Evolutionary conservation across 2,329 filamentous ascomycete species (phyloP), one percentile per base, ranked within the genome.

Genomic region (Colletotrichum tropicicola): DNA sequence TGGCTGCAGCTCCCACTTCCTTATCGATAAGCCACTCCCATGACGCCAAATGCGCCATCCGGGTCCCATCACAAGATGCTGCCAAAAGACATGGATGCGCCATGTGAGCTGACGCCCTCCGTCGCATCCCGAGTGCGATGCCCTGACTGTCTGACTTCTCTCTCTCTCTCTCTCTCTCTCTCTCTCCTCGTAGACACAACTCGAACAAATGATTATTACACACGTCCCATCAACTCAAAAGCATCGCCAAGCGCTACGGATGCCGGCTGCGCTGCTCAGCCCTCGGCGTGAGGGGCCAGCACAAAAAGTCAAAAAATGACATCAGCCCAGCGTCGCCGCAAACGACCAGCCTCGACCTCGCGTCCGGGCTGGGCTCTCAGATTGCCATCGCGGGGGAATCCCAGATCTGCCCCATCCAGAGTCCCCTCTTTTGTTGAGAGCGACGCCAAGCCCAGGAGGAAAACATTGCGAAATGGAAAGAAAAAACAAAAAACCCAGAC

Each of bases 21-120:
- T 49, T 64, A 64, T 64, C 61, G 61, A 64, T 64, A 64, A 64
- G 56, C 27, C 23, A 30, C 32, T 4, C 61, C 17, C 61, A 64
- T 64, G 61, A 64, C 61, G 61, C 59, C 59, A 63, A 60, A 21
- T 54, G 48, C 61, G 41, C 61, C 61, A 44, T 54, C 43, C 60
- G 48, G 56, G 32, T 49, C 48, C 59, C 48, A 60, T 64, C 61
- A 64, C 61, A 64, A 54, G 61, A 64, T 64, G 17, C 32, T 21
- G 56, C 44, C 48, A 37, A 60, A 39, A 44, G 53, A 47, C 56
- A 48, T 43, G 43, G 41, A 49, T 25, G 54, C 48, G 48, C 61
- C 61, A 64, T 64, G 61, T 64, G 60, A 48, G 41, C 60, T 49
- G 60, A 58, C 41, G n/a, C 17, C 53, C 37, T 48, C 43, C 58